These are phyloP conservation scores for Hyaloscypha finlandica DNA, from an alignment of 495 filamentous ascomycete genomes.

Conservation along the genomic window DNA sequence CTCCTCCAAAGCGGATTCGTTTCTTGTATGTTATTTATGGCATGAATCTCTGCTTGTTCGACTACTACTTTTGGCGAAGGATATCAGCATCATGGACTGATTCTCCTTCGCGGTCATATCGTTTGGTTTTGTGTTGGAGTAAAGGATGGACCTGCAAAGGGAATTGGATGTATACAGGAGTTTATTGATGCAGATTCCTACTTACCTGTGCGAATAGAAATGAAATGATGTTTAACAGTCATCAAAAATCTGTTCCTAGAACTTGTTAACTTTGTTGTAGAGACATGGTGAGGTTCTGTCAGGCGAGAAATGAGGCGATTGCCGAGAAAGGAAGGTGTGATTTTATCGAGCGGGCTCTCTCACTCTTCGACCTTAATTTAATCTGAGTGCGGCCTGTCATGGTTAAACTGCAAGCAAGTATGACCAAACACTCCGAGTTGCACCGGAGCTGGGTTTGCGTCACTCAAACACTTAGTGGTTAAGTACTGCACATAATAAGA, in stretches of 20 bases:
- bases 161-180: conserved; percentile 25
- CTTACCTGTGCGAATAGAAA: background rate
- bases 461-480: background rate
- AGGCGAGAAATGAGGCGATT: background rate
- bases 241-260: background rate
- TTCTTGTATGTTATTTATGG: conserved; percentile 30
- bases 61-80: conserved; percentile 21
- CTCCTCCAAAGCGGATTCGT: conserved; percentile 16
- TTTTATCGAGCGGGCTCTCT: background rate
- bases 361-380: no score
- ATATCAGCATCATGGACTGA: conserved; percentile 25
- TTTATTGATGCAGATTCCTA: conserved; percentile 9
- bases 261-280: background rate
- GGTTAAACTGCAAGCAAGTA: background rate
- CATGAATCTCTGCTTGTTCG: conserved; percentile 28
- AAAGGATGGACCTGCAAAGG: conserved; percentile 20
- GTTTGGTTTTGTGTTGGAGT: conserved; percentile 27
- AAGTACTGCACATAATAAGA: background rate
- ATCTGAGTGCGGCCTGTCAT: no score
- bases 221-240: background rate
- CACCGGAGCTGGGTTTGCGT: background rate
- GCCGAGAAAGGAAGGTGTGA: background rate
- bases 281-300: no score
- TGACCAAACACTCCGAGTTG: background rate
- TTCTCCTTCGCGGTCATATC: conserved; percentile 11